Evolutionary conservation across 768 basidiomycete species (phyloP).

Genomic region (Boletellus ananas): DNA sequence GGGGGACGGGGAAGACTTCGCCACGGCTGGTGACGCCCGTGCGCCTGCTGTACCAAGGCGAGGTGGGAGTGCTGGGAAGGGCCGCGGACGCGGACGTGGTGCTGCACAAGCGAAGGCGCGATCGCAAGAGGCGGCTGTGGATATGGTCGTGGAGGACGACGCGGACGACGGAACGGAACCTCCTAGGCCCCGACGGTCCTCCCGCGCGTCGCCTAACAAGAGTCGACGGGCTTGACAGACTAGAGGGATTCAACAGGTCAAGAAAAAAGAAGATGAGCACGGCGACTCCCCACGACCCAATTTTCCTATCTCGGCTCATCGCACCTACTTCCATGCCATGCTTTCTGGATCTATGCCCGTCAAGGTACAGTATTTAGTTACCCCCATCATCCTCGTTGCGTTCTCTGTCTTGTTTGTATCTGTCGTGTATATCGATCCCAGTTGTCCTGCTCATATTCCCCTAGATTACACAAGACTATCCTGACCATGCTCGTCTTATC

Average conservation of each 20-base stretch:
- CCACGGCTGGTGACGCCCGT: constrained; percentile 7
- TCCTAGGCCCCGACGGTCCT: constrained; percentile 31
- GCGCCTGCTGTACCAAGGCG: constrained; percentile 10
- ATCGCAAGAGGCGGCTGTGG: constrained; percentile 25
- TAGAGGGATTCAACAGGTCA: neutral
- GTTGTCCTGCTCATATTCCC: constrained; percentile 7
- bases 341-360: neutral
- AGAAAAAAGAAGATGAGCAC: neutral
- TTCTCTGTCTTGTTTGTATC: constrained; percentile 14
- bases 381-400: neutral
- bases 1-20: constrained; percentile 18
- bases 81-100: constrained; percentile 18
- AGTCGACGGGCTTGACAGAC: constrained; percentile 14
- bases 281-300: neutral
- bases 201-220: constrained; percentile 35
- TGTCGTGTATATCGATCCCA: constrained; percentile 2
- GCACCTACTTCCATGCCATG: neutral
- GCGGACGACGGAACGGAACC: constrained; percentile 23
- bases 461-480: neutral
- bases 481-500: constrained; percentile 12
- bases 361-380: constrained; percentile 11
- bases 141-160: constrained; percentile 28
- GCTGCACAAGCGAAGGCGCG: constrained; percentile 13
- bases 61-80: constrained; percentile 4
- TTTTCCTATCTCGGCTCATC: neutral